Conservation (phyloP, 2,329 filamentous ascomycete species). For the Ophiosphaerella herpotricha region DNA sequence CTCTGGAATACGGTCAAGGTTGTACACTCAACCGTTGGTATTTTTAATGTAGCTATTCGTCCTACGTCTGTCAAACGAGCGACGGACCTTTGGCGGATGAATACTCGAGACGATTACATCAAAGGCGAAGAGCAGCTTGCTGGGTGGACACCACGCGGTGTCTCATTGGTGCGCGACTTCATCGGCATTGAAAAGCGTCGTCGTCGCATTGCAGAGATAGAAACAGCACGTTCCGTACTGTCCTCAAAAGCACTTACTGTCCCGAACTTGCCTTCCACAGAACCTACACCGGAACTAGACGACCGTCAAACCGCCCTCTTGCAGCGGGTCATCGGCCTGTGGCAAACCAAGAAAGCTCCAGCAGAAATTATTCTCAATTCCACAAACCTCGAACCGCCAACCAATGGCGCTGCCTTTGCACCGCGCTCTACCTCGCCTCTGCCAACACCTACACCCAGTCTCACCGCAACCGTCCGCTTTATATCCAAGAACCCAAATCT, state of each 20-base stretch:
- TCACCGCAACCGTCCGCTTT: constrained; percentile 76
- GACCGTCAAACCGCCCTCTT: constrained; percentile 50
- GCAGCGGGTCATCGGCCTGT: constrained; percentile 65
- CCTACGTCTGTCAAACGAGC: constrained; percentile 89
- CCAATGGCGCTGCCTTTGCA: constrained; percentile 60
- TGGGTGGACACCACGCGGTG: constrained; percentile 85
- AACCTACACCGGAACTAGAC: constrained; percentile 24
- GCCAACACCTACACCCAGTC: constrained; percentile 59
- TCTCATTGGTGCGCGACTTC: constrained; percentile 89
- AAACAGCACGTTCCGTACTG: constrained; percentile 71
- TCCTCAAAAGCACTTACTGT: constrained; percentile 54
- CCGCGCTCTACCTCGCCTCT: constrained; percentile 43
- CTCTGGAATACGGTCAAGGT: constrained; percentile 85
- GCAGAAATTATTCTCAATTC: constrained; percentile 54
- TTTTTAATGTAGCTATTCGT: constrained; percentile 84
- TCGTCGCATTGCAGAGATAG: constrained; percentile 76
- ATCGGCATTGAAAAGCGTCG: constrained; percentile 75
- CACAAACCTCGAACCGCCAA: constrained; percentile 68
- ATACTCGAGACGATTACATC: constrained; percentile 91
- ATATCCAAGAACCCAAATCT: constrained; percentile 74
- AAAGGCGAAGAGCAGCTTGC: constrained; percentile 89
- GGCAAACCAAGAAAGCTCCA: constrained; percentile 56
- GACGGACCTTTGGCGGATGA: constrained; percentile 94
- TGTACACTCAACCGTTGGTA: constrained; percentile 81
- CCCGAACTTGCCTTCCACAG: constrained; percentile 15